A percentile compares a stretch with the other conserved stretches of the same genome.
Conservation (phyloP, 495 filamentous ascomycete genomes). For the Neurospora terricola region DNA sequence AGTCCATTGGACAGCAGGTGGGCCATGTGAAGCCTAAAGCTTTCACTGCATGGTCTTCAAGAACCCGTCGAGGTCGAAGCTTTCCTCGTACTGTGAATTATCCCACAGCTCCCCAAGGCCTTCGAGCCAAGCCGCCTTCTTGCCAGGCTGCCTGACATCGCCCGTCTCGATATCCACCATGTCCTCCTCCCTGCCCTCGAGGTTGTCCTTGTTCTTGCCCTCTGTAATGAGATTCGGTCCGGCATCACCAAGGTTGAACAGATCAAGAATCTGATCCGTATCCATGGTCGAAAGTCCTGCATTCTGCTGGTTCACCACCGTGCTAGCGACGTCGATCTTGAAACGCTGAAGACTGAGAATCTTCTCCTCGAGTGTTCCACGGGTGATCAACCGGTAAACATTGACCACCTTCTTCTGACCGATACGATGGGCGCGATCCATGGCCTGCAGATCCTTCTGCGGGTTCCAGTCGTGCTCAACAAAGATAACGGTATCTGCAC, state of each 20-base stretch:
- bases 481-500: constrained; percentile 97
- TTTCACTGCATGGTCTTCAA: constrained; percentile 70
- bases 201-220: constrained; percentile 36
- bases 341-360: constrained; percentile 97
- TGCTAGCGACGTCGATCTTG: constrained; percentile 97
- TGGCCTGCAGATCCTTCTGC: constrained; percentile 95
- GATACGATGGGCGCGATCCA: constrained; percentile 97
- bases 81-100: constrained; percentile 90
- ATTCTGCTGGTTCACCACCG: constrained; percentile 98
- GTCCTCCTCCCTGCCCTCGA: constrained; percentile 69
- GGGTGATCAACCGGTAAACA: constrained; percentile 92
- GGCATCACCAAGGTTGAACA: constrained; percentile 85
- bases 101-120: constrained; percentile 96
- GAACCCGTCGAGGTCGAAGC: constrained; percentile 90
- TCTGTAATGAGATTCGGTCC: constrained; percentile 51
- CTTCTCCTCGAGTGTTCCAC: constrained; percentile 96
- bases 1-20: not conserved
- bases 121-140: constrained; percentile 87
- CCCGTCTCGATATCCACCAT: constrained; percentile 90
- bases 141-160: constrained; percentile 87
- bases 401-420: constrained; percentile 99
- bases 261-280: constrained; percentile 92
- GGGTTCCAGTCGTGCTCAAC: constrained; percentile 99
- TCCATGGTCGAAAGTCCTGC: constrained; percentile 90
- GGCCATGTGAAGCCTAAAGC: not conserved